These are phyloP conservation scores for Phytophthora hybrid DNA, from an alignment of 352 stramenopile species.

Conservation along the genomic window DNA sequence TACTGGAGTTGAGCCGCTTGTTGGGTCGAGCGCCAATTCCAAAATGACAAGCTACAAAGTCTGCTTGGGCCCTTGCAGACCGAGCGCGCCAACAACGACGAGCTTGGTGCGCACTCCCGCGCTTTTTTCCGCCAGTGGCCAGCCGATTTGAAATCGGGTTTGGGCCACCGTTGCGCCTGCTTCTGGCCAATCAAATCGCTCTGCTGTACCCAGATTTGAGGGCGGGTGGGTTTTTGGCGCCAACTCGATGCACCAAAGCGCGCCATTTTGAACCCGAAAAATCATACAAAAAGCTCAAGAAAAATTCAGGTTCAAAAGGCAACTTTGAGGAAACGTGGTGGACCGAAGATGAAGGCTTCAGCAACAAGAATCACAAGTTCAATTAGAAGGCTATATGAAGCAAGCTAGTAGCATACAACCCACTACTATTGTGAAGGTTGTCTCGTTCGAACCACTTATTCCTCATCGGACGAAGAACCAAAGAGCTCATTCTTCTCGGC, in stretches of 20 bases:
- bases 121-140: slow-evolving; percentile 33
- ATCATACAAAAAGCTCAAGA: not conserved
- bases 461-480: slow-evolving; percentile 82
- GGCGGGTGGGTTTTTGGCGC: slow-evolving; percentile 27
- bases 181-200: slow-evolving; percentile 18
- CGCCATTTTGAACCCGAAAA: slow-evolving; percentile 24
- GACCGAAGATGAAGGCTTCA: not conserved
- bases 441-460: slow-evolving; percentile 49
- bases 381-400: slow-evolving; percentile 8
- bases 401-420: slow-evolving; percentile 13
- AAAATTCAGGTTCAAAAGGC: not conserved
- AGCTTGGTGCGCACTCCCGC: slow-evolving; percentile 28
- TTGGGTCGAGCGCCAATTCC: slow-evolving; percentile 38
- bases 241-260: slow-evolving; percentile 7
- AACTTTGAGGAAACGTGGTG: not conserved
- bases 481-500: slow-evolving; percentile 88
- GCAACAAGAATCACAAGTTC: slow-evolving; percentile 8
- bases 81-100: slow-evolving; percentile 14
- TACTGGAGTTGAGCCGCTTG: slow-evolving; percentile 21
- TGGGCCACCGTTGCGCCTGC: slow-evolving; percentile 9
- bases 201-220: slow-evolving; percentile 8
- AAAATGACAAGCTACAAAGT: slow-evolving; percentile 36
- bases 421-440: not conserved
- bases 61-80: not conserved
- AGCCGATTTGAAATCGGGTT: slow-evolving; percentile 25